Base-by-base conservation (phyloP, 225 moss, liverwort and hornwort genomes). In the Polytrichum commune region DNA sequence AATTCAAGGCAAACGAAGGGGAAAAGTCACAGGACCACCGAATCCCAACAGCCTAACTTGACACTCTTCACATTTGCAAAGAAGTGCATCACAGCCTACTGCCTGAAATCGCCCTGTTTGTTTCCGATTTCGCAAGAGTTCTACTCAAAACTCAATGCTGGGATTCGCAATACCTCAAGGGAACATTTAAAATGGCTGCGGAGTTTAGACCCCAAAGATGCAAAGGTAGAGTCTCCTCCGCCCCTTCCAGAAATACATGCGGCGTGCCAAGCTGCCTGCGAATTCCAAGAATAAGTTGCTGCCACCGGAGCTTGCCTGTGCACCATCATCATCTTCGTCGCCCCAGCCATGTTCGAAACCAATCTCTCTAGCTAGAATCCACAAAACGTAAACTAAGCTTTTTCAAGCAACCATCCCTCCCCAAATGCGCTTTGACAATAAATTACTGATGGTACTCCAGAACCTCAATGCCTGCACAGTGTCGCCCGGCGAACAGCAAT, bases 301-400 rank as follows among this genome's bases (percentile, higher is more conserved):
- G 53, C 67, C 7, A 25, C 28, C 20, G 72, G 32, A 27, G 38
- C 38, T 62, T 62, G 61, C 64, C 62, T 32, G 13, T 62, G 63
- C 29, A 85, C 72, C 80, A 86, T 73, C 78, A 78, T 78, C 53
- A 46, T 26, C 65, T 27, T 72, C 19, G 80, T 82, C 72, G 65
- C 19, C 57, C 67, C 71, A 27, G 76, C 76, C 72, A 72, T 64
- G 63, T 13, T 53, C 67, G 23, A 23, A 29, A 63, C 25, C 63
- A 5, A 63, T 27, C 24, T 27, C 58, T 22, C 58, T 23, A 58
- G 7, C 24, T 24, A 58, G 24, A 58, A n/a, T n/a, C 58, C 58
- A 58, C 22, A 58, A 46, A 46, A 46, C 46, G 13, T 10, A 13
- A 46, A 46, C 46, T 46, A 13, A 46, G 46, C 16, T 46, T 13